phyloP scores from a whole-genome alignment of 371 early-diverging fungal genomes.

The Lichtheimia ramosa region DNA sequence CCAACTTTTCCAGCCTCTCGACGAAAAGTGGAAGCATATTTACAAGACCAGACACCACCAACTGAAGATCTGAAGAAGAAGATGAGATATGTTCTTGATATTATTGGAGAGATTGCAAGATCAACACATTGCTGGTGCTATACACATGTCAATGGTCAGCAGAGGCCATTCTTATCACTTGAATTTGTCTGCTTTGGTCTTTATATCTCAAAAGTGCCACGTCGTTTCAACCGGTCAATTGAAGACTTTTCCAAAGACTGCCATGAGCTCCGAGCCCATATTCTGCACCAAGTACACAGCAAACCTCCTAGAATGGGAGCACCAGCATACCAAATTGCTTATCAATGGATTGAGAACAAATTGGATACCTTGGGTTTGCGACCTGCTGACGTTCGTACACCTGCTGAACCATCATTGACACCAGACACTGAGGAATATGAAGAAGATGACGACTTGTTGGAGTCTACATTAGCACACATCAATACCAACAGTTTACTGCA shows the following conservation, averaged over 20 bases:
- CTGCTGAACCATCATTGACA: neutral
- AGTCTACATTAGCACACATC: neutral
- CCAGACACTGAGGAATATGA: neutral
- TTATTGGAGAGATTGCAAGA: neutral
- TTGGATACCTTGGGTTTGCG: neutral
- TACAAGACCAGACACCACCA: neutral
- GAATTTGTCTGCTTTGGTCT: conserved; percentile 14
- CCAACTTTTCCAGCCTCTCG: neutral
- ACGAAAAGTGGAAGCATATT: neutral
- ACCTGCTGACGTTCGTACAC: neutral
- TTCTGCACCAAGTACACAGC: neutral
- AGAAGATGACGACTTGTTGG: conserved; percentile 2
- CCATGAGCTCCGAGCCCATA: neutral
- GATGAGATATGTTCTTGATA: conserved; percentile 3
- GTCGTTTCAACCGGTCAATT: conserved; percentile 1
- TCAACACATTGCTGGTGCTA: neutral
- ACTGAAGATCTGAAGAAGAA: neutral
- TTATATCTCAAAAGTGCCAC: conserved; percentile 7
- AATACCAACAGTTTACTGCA: neutral
- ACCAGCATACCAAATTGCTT: neutral
- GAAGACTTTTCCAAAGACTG: conserved; percentile 9
- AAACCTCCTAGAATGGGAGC: neutral
- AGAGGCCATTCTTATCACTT: neutral
- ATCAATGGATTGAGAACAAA: conserved; percentile 1
- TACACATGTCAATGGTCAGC: neutral